Percentiles rank a stretch among this genome's conserved stretches.
These are phyloP conservation scores for Przewalskia tangutica DNA, from an alignment of 257 asterid genomes.

Conservation along the genomic window DNA sequence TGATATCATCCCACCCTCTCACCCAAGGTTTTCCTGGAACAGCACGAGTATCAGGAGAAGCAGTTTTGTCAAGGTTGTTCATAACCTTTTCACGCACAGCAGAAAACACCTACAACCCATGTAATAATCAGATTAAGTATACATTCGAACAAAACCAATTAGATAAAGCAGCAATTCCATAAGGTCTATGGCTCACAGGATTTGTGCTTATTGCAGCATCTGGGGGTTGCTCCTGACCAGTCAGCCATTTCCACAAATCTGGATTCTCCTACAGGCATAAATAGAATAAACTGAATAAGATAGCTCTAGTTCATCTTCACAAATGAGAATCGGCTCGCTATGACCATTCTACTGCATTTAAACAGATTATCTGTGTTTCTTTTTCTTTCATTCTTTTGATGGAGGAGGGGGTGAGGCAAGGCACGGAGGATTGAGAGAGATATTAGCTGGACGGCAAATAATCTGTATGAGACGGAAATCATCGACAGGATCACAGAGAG, in stretches of 20 bases:
- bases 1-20: conserved; percentile 96
- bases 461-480: neutral
- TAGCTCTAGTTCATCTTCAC: neutral
- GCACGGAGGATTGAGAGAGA: neutral
- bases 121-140: neutral
- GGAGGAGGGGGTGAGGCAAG: neutral
- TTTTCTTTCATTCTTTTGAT: neutral
- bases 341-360: neutral
- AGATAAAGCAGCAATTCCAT: neutral
- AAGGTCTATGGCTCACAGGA: conserved; percentile 46
- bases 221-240: conserved; percentile 83
- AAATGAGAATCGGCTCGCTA: neutral
- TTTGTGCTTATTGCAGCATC: conserved; percentile 49
- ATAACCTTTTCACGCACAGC: conserved; percentile 56
- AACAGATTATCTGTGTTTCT: neutral
- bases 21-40: conserved; percentile 76
- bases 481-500: neutral
- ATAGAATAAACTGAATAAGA: neutral
- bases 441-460: neutral
- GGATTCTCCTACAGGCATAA: conserved; percentile 69
- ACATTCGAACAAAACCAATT: neutral
- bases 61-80: conserved; percentile 50
- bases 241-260: conserved; percentile 90
- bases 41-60: conserved; percentile 82
- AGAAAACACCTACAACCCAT: conserved; percentile 44